These are phyloP conservation scores for Mytilinidion resinicola DNA, from an alignment of 495 filamentous ascomycete species.

Conservation along the genomic window DNA sequence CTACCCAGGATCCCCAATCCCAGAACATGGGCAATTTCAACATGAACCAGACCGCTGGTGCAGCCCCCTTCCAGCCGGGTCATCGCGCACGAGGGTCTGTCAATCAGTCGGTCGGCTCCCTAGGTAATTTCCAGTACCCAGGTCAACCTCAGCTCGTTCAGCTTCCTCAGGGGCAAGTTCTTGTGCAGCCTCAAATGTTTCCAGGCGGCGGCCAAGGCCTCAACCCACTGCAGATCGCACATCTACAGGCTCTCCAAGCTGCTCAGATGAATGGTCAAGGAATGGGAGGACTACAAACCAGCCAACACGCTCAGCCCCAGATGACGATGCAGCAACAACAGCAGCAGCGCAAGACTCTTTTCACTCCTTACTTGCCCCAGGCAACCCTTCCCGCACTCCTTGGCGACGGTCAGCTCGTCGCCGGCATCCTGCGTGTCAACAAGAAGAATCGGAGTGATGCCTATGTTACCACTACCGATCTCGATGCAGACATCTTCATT, in stretches of 20 bases:
- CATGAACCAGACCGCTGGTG: slow-evolving; percentile 46
- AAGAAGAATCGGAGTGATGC: slow-evolving; percentile 99
- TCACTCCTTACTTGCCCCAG: slow-evolving; percentile 96
- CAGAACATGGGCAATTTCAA: slow-evolving; percentile 59
- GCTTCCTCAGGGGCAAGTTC: slow-evolving; percentile 73
- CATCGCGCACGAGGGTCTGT: slow-evolving; percentile 82
- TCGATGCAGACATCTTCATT: slow-evolving; percentile 98
- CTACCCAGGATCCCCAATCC: slow-evolving; percentile 33
- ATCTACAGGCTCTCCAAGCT: slow-evolving; percentile 86
- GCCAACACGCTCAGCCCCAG: slow-evolving; percentile 68
- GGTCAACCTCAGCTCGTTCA: slow-evolving; percentile 88
- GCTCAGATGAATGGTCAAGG: slow-evolving; percentile 56
- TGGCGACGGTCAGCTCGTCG: slow-evolving; percentile 86
- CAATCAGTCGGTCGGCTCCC: slow-evolving; percentile 75
- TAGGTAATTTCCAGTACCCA: slow-evolving; percentile 86
- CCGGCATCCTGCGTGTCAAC: slow-evolving; percentile 94
- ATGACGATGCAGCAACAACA: slow-evolving; percentile 59
- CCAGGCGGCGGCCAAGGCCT: slow-evolving; percentile 62
- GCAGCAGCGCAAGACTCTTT: slow-evolving; percentile 94
- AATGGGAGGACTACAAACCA: slow-evolving; percentile 58
- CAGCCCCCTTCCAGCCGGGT: slow-evolving; percentile 73
- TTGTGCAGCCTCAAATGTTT: slow-evolving; percentile 68
- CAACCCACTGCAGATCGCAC: slow-evolving; percentile 80
- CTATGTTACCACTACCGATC: slow-evolving; percentile 87
- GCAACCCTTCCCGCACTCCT: slow-evolving; percentile 88